These are phyloP conservation scores for Candida taoyuanica DNA, from an alignment of 805 yeast genomes.

Conservation along the genomic window DNA sequence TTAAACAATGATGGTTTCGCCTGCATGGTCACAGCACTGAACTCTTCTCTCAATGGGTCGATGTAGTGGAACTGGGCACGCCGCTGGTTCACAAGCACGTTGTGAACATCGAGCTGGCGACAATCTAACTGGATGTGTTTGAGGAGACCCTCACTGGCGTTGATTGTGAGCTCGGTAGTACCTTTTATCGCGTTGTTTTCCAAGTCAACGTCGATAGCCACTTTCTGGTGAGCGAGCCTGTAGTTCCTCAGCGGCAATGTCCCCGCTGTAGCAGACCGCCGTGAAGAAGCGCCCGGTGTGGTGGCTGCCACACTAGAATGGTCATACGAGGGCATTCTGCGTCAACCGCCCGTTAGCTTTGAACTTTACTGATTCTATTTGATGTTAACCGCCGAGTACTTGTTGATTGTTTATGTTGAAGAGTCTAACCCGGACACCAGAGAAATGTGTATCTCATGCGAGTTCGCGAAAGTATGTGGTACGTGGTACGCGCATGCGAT, in stretches of 20 bases:
- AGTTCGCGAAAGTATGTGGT: background rate
- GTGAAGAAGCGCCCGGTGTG: conserved; percentile 16
- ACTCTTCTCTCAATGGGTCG: conserved; percentile 43
- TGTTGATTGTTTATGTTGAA: background rate
- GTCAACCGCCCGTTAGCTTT: no score
- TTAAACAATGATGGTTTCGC: conserved; percentile 7
- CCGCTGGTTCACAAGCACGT: conserved; percentile 61
- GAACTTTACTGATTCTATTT: background rate
- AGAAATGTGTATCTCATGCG: no score
- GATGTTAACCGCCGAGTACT: background rate
- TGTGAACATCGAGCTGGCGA: conserved; percentile 62
- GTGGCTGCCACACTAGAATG: conserved; percentile 16
- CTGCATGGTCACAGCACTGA: conserved; percentile 30
- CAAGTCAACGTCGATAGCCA: conserved; percentile 74
- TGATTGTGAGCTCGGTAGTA: conserved; percentile 73
- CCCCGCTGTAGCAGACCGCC: conserved; percentile 2
- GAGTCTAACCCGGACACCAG: no score
- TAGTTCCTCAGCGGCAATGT: conserved; percentile 31
- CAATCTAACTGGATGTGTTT: conserved; percentile 70
- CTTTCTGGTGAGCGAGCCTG: conserved; percentile 79
- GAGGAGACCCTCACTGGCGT: conserved; percentile 61
- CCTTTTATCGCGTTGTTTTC: conserved; percentile 58
- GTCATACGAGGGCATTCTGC: conserved; percentile 20
- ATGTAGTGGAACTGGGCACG: conserved; percentile 49
- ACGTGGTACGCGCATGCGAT: background rate